Evolutionary conservation across 257 asterid genomes (phyloP).

Genomic region (Capsicum rhomboideum): DNA sequence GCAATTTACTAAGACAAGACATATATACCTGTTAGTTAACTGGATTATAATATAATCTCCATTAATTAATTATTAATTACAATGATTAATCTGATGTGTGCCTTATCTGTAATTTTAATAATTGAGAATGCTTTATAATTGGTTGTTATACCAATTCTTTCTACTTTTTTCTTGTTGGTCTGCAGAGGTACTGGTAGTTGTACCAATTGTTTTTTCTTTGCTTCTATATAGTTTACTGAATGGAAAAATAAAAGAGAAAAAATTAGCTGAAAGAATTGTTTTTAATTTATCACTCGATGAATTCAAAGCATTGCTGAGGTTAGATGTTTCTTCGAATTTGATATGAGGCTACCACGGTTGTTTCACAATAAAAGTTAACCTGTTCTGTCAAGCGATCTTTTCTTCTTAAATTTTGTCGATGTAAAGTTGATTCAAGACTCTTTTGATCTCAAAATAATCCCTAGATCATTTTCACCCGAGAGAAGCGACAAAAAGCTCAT

Average conservation of each 20-base stretch:
- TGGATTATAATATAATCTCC: neutral
- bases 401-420: too few species aligned
- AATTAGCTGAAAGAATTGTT: neutral
- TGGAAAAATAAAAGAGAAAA: neutral
- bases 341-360: neutral
- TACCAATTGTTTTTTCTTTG: neutral
- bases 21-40: neutral
- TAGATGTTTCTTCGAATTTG: neutral
- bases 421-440: neutral
- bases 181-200: neutral
- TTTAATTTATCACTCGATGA: neutral
- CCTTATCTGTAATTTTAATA: neutral
- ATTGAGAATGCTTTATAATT: neutral
- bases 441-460: too few species aligned
- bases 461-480: too few species aligned
- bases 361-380: neutral
- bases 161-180: neutral
- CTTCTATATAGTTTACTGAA: neutral
- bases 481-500: neutral
- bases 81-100: neutral
- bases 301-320: neutral
- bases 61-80: neutral
- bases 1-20: neutral
- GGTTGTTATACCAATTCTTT: constrained; percentile 2
- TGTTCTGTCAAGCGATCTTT: neutral